Evolutionary conservation across 257 asterid species (phyloP), one percentile per base, ranked within the genome.

Genomic region (Solanum arcanum): DNA sequence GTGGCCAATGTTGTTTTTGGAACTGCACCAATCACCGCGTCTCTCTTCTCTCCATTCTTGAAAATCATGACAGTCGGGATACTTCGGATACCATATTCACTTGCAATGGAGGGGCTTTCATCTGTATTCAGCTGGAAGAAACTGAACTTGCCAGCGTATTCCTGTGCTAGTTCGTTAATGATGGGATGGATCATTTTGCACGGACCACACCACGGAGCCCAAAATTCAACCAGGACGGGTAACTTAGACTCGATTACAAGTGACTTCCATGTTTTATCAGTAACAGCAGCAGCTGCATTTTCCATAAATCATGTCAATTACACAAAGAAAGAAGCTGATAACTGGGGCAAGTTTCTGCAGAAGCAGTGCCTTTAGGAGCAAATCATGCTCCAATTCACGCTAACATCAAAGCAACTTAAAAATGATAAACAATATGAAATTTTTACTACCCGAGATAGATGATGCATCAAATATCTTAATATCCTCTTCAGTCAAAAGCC

Each of bases 171-270:
- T 44, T 97, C 95, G 72, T 94, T 95, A 3, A 97, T 94, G 72
- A 96, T 90, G 0, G 98, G 98, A 85, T 94, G 98, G 83, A 97
- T 94, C 95, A 95, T 97, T 72, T 95, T 94, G 90, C 99, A 96
- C 2, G 99, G 99, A 31, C 99, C 99, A 60, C 98, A 96, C 99
- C 99, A 96, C 2, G 99, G 99, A 60, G 99, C 99, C 99, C 99
- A 96, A 85, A 95, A 96, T 88, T 96, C 99, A 70, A 96, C 98
- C 90, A 96, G 80, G 86, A 96, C 99, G 18, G 99, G 98, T 27
- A 47, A 33, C 23, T 91, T 92, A 21, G 90, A 88, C 73, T 90
- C 95, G 3, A 96, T 92, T 9, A 96, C 98, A 9, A 44, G 76
- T 6, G 93, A 52, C 87, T 95, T 88, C 99, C 99, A 96, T 73